Base-by-base conservation (phyloP, 192 early-diverging fungal genomes). In the Coemansia pectinata region DNA sequence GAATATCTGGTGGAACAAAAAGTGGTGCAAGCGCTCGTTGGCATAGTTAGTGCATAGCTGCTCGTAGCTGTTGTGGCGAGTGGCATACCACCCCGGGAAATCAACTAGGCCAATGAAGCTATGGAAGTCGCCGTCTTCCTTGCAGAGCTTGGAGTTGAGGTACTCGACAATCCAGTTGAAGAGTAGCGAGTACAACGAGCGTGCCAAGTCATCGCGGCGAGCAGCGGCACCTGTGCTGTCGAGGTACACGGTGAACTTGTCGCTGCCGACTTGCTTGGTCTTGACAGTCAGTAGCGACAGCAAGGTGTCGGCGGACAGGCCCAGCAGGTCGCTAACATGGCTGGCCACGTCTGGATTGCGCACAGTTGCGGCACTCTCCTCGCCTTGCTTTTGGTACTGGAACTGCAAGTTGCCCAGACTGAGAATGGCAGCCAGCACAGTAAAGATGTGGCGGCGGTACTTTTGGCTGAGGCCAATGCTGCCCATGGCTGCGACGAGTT, bases 391-490 rank as follows among this genome's bases (percentile, higher is more conserved):
- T 67, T 91, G 86, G 44, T 91, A 88, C 55, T 88, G 87, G 70
- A 96, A 97, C 59, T 92, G 87, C 60, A 98, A 72, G 70, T 97
- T 95, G 19, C 95, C 94, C 17, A 98, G 85, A 66, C 92, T 89
- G 38, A 98, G 78, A 62, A 98, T 91, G 25, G 92, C 89, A 0
- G 95, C 90, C 42, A 98, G 74, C 41, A 92, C 84, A 45, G 93
- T 88, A 74, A 95, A 94, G 58, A 96, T 92, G 69, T 94, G 92
- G 31, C 87, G 90, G 44, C 91, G 91, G 73, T 92, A 89, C 74
- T 89, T 91, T 67, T 87, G 89, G 31, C 87, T 88, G 31, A 98
- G 89, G 15, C 97, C 94, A 14, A 98, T 67, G 10, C 91, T 85
- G 71, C 94, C 93, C 86, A 99, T 86, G 14, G 96, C 90, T 5